These are phyloP conservation scores for Fomes fomentarius DNA, from an alignment of 1,284 basidiomycete species.

Conservation along the genomic window DNA sequence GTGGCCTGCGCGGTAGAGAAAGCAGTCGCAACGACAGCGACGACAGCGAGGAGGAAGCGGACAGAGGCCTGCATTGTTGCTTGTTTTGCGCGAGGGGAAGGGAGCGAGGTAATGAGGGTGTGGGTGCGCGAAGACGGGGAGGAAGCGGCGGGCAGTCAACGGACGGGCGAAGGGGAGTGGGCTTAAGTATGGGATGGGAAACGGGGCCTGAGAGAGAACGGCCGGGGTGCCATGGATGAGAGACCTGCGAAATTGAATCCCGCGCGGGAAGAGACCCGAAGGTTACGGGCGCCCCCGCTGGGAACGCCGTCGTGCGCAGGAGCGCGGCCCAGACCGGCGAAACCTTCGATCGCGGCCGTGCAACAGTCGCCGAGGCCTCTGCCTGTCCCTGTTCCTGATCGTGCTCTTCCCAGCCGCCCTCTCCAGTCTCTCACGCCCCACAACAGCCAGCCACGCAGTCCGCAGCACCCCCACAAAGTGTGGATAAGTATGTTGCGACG, in stretches of 20 bases:
- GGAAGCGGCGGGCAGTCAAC: slow-evolving; percentile 3
- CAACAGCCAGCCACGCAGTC: too few relatives aligned
- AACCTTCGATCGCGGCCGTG: background rate
- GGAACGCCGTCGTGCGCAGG: too few relatives aligned
- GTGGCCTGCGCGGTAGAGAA: slow-evolving; percentile 19
- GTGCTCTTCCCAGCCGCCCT: background rate
- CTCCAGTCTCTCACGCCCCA: too few relatives aligned
- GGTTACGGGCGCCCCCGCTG: too few relatives aligned
- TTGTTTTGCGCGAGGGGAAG: background rate
- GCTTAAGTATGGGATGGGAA: slow-evolving; percentile 17
- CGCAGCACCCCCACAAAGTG: too few relatives aligned
- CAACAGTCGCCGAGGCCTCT: background rate
- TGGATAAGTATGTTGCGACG: too few relatives aligned
- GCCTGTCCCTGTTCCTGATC: background rate
- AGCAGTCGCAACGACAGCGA: slow-evolving; percentile 19
- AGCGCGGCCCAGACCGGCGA: too few relatives aligned
- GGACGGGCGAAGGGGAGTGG: slow-evolving; percentile 1
- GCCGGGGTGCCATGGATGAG: background rate
- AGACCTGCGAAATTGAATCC: background rate
- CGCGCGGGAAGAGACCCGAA: too few relatives aligned
- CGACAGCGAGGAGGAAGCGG: slow-evolving; percentile 20
- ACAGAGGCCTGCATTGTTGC: slow-evolving; percentile 18
- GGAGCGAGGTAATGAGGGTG: slow-evolving; percentile 1
- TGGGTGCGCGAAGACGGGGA: slow-evolving; percentile 1
- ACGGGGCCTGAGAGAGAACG: background rate